A percentile compares a stretch with the other conserved stretches of the same genome.
Evolutionary conservation across 2,329 filamentous ascomycete species (phyloP).

Genomic region (Microcyclospora pomicola): DNA sequence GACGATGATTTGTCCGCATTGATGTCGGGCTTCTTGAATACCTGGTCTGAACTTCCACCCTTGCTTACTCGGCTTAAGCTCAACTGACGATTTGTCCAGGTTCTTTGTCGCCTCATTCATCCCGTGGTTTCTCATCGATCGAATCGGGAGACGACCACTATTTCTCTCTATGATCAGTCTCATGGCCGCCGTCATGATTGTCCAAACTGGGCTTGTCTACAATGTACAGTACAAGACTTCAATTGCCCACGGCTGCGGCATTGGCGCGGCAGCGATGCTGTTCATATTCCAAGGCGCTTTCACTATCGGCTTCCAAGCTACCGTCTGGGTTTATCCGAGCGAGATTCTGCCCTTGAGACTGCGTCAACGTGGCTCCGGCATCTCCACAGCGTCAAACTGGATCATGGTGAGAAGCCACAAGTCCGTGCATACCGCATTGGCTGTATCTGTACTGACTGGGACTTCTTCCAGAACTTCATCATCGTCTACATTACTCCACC

Average conservation of each 20-base stretch:
- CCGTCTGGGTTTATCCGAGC: conserved; percentile 49
- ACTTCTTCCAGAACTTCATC: conserved; percentile 37
- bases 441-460: neutral
- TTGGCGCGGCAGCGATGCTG: conserved; percentile 37
- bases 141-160: conserved; percentile 19
- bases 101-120: conserved; percentile 39
- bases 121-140: conserved; percentile 29
- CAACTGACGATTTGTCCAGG: neutral
- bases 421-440: neutral
- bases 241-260: conserved; percentile 13
- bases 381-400: conserved; percentile 22
- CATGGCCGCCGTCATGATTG: conserved; percentile 52
- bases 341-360: conserved; percentile 36
- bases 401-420: conserved; percentile 8
- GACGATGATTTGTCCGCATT: conserved; percentile 13
- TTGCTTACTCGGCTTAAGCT: too few relatives aligned
- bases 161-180: conserved; percentile 20
- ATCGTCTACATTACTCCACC: conserved; percentile 54
- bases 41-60: conserved; percentile 18
- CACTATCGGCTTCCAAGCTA: conserved; percentile 45
- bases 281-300: conserved; percentile 53
- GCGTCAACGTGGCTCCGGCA: conserved; percentile 19
- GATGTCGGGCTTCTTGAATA: conserved; percentile 25
- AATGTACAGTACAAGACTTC: conserved; percentile 16
- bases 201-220: conserved; percentile 34